Percentiles rank a stretch among this genome's conserved stretches.
Conservation (phyloP, 768 basidiomycete genomes). For the Saitozyma podzolica region DNA sequence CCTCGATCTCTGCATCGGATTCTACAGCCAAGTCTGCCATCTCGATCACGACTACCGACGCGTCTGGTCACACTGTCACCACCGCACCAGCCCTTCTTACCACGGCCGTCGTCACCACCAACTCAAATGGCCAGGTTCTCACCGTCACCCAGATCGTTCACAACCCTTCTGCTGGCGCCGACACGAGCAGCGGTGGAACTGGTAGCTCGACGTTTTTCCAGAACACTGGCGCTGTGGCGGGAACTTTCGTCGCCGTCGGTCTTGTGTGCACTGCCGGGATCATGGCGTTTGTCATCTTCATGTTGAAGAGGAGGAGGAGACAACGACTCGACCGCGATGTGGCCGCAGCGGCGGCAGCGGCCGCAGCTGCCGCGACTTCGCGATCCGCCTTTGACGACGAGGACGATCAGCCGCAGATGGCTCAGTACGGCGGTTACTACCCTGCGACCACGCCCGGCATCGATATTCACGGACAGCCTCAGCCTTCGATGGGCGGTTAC, state of each 20-base stretch:
- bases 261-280: constrained; percentile 62
- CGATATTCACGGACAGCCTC: constrained; percentile 34
- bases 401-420: constrained; percentile 40
- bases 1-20: constrained; percentile 8
- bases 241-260: constrained; percentile 73
- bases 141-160: constrained; percentile 51
- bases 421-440: constrained; percentile 49
- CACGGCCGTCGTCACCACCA: constrained; percentile 33
- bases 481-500: constrained; percentile 38
- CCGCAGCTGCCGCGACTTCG: constrained; percentile 39
- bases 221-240: constrained; percentile 70
- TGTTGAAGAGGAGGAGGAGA: constrained; percentile 47
- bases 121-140: constrained; percentile 42
- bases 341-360: constrained; percentile 49
- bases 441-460: constrained; percentile 36
- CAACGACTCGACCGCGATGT: constrained; percentile 52
- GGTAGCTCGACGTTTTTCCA: constrained; percentile 62
- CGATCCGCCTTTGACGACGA: constrained; percentile 49
- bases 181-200: constrained; percentile 14
- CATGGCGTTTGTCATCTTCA: constrained; percentile 57
- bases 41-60: constrained; percentile 40
- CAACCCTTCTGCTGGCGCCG: constrained; percentile 42
- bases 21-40: constrained; percentile 34
- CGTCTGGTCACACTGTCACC: constrained; percentile 33
- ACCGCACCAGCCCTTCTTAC: constrained; percentile 47